A percentile compares a stretch with the other conserved stretches of the same genome.
phyloP scores from a whole-genome alignment of 2,329 filamentous ascomycete species.

The Claviceps maximensis region DNA sequence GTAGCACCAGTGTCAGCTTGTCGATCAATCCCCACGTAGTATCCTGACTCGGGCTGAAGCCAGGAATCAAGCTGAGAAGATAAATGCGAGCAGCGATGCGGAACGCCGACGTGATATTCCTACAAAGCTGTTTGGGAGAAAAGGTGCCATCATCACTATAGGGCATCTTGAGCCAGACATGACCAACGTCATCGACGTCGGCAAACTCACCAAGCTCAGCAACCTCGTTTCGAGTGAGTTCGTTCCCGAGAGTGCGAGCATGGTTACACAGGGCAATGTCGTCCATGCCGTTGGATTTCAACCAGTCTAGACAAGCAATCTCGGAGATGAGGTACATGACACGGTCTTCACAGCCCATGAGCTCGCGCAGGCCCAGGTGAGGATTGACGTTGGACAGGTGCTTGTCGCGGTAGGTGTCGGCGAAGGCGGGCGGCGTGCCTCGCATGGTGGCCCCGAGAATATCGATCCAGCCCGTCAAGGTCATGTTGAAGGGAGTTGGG shows the following conservation, averaged over 20 bases:
- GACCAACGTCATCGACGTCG: slow-evolving; percentile 43
- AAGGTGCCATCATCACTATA: slow-evolving; percentile 62
- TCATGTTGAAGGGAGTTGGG: slow-evolving; percentile 88
- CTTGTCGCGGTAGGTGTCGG: slow-evolving; percentile 91
- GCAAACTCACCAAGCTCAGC: background rate
- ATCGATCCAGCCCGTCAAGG: slow-evolving; percentile 86
- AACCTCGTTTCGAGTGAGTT: slow-evolving; percentile 70
- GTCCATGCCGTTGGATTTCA: slow-evolving; percentile 73
- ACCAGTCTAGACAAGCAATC: slow-evolving; percentile 85
- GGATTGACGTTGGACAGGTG: slow-evolving; percentile 55
- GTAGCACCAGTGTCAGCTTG: slow-evolving; percentile 62
- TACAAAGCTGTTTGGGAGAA: slow-evolving; percentile 68
- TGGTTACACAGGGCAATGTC: slow-evolving; percentile 79
- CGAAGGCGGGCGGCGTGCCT: slow-evolving; percentile 73
- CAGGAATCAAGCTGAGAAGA: slow-evolving; percentile 87
- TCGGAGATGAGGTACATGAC: slow-evolving; percentile 98
- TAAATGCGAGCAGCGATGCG: slow-evolving; percentile 88
- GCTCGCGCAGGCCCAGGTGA: slow-evolving; percentile 64
- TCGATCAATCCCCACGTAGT: slow-evolving; percentile 67
- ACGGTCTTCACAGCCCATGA: slow-evolving; percentile 95
- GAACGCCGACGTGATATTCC: slow-evolving; percentile 84
- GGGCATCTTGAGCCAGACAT: slow-evolving; percentile 43
- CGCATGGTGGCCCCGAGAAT: slow-evolving; percentile 91
- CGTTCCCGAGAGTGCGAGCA: slow-evolving; percentile 73
- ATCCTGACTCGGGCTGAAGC: slow-evolving; percentile 61